A percentile compares a stretch with the other conserved stretches of the same genome.
phyloP scores from a whole-genome alignment of 2,329 filamentous ascomycete species.

The Fusarium ambrosium region DNA sequence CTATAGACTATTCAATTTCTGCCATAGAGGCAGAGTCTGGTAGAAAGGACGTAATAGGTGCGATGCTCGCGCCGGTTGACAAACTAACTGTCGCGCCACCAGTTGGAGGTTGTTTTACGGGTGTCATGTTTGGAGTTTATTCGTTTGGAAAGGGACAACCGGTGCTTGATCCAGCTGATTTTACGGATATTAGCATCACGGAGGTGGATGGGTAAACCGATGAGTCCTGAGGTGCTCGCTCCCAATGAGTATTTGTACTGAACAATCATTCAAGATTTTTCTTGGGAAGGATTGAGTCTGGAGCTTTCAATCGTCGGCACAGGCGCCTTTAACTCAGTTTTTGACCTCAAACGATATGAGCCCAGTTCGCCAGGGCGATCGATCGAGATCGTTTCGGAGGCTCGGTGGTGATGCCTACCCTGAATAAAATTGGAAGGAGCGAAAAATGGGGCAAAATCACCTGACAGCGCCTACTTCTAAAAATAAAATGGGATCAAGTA shows the following conservation, averaged over 20 bases:
- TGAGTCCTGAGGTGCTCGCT: too few species aligned
- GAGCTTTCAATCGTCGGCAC: too few species aligned
- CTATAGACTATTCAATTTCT: slow-evolving; percentile 18
- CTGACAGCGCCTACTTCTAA: too few species aligned
- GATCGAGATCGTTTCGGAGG: too few species aligned
- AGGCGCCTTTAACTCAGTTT: too few species aligned
- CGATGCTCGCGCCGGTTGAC: background rate
- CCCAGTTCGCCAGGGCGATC: too few species aligned
- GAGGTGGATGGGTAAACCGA: background rate
- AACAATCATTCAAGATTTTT: too few species aligned
- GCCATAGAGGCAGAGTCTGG: background rate
- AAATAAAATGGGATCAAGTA: background rate
- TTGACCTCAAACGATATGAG: too few species aligned
- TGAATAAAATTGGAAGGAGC: background rate
- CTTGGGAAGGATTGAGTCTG: too few species aligned
- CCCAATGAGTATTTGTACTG: too few species aligned
- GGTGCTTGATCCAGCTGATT: slow-evolving; percentile 39
- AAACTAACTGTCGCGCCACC: slow-evolving; percentile 30
- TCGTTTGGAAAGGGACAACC: slow-evolving; percentile 37
- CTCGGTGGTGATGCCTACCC: too few species aligned
- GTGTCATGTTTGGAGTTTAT: slow-evolving; percentile 43
- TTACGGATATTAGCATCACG: slow-evolving; percentile 13
- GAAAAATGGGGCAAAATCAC: background rate
- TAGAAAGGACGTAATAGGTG: background rate
- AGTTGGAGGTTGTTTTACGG: slow-evolving; percentile 40